Base-by-base conservation (phyloP, 2,329 filamentous ascomycete genomes). In the Colletotrichum musicola region DNA sequence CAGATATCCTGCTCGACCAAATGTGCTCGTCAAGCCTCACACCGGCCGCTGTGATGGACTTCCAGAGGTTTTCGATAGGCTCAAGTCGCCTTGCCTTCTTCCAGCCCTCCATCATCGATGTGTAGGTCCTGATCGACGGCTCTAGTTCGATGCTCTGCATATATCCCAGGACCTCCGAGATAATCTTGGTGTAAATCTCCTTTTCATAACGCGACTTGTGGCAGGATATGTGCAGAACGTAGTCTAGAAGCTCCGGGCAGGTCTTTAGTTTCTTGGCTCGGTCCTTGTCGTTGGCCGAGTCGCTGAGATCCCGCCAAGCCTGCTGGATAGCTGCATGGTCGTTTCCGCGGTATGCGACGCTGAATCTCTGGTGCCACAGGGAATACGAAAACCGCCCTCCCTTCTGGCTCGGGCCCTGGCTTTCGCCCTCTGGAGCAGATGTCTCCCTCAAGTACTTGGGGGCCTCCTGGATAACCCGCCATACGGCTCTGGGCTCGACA, bases 1-100 rank as follows among this genome's bases (percentile, higher is more conserved):
- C 89, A 27, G 88, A 86, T 50, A 96, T 88, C 27, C 91, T 86
- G 14, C 89, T 88, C 9, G 89, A 91, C 93, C 93, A 96, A 46
- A 90, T 88, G 62, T 83, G 75, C 6, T 78, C 78, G 76, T 95
- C 93, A 4, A 93, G 88, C 71, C 85, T 79, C 10, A 89, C 74
- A 1, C 87, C 87, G 1, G 88, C 85, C 9, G 75, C 75, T 4
- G 86, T 74, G 79, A 96, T 88, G 71, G 86, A 88, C 0, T 79
- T 72, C 93, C 93, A 97, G 38, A 94, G 84, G 1, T 83, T 83
- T 63, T 90, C 86, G 69, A 95, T 82, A 22, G 85, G 88, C n/a
- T 81, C 77, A 0, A 83, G 72, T 73, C 93, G 89, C 62, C 84
- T 83, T 57, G 88, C 84, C 57, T 83, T 84, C 74, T 86, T 87